These are phyloP conservation scores for Aureobasidium sp. DNA, from an alignment of 2,329 filamentous ascomycete genomes.

Conservation along the genomic window DNA sequence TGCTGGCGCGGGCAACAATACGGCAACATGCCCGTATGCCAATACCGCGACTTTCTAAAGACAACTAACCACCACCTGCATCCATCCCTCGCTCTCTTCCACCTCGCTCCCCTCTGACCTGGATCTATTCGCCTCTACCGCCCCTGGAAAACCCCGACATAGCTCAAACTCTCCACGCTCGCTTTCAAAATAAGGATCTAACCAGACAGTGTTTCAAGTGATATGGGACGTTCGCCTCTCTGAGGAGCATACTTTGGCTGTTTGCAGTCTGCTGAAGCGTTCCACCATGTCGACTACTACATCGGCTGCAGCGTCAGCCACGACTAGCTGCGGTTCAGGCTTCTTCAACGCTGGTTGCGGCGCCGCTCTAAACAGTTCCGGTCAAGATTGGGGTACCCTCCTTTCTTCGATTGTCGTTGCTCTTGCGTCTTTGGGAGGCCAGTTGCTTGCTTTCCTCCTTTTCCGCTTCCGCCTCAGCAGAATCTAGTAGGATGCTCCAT, in stretches of 20 bases:
- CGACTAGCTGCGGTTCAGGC: neutral
- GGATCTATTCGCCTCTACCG: neutral
- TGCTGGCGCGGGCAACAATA: neutral
- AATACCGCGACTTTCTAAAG: neutral
- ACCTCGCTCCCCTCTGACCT: neutral
- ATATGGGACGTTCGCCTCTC: neutral
- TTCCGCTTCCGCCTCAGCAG: slow-evolving; percentile 69
- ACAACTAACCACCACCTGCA: neutral
- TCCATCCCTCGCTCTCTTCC: neutral
- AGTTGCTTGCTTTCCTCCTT: slow-evolving; percentile 62
- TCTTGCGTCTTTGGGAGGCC: slow-evolving; percentile 27
- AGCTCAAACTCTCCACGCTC: neutral
- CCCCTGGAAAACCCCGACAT: neutral
- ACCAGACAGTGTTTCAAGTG: neutral
- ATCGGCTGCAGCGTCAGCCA: neutral
- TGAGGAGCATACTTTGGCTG: neutral
- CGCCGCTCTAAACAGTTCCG: neutral
- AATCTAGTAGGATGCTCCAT: slow-evolving; percentile 48
- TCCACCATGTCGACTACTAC: neutral
- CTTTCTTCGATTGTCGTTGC: slow-evolving; percentile 28
- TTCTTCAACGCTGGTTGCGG: slow-evolving; percentile 1
- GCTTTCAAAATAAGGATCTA: neutral
- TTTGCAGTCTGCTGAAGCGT: neutral
- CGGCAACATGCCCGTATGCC: neutral
- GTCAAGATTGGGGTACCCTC: slow-evolving; percentile 26